phyloP scores from a whole-genome alignment of 2,329 filamentous ascomycete species.

The Ophiostoma sp. region DNA sequence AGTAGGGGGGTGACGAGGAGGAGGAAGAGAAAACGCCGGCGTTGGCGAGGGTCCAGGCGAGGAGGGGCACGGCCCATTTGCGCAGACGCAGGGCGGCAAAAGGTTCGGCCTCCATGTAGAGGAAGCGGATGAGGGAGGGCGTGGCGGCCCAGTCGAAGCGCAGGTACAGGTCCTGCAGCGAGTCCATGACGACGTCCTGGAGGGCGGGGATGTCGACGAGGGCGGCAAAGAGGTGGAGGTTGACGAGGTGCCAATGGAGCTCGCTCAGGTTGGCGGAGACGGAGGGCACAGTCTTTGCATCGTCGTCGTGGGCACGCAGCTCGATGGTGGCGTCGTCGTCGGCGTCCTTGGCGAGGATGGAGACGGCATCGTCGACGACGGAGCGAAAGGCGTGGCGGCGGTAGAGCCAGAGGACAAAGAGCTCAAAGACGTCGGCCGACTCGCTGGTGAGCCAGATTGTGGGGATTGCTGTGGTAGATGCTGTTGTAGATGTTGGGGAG shows the following conservation, averaged over 20 bases:
- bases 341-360: constrained; percentile 28
- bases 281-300: constrained; percentile 7
- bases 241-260: constrained; percentile 53
- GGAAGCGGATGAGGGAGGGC: constrained; percentile 45
- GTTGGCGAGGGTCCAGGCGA: constrained; percentile 49
- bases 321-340: background rate
- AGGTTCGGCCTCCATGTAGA: constrained; percentile 51
- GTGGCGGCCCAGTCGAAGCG: constrained; percentile 55
- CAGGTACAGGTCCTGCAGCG: constrained; percentile 55
- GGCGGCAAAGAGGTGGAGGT: constrained; percentile 54
- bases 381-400: constrained; percentile 39
- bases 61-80: constrained; percentile 57
- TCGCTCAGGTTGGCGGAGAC: constrained; percentile 32
- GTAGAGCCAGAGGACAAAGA: constrained; percentile 52
- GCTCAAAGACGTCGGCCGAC: constrained; percentile 48
- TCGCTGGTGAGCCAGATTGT: constrained; percentile 42
- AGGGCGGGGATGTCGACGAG: constrained; percentile 45
- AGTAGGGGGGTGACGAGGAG: constrained; percentile 3
- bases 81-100: constrained; percentile 48
- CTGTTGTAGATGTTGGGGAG: background rate
- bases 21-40: background rate
- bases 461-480: constrained; percentile 25
- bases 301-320: constrained; percentile 9
- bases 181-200: constrained; percentile 55
- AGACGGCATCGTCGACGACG: constrained; percentile 42